phyloP scores from a whole-genome alignment of 1,139 yeast species.

The Lodderomyces margitis region DNA sequence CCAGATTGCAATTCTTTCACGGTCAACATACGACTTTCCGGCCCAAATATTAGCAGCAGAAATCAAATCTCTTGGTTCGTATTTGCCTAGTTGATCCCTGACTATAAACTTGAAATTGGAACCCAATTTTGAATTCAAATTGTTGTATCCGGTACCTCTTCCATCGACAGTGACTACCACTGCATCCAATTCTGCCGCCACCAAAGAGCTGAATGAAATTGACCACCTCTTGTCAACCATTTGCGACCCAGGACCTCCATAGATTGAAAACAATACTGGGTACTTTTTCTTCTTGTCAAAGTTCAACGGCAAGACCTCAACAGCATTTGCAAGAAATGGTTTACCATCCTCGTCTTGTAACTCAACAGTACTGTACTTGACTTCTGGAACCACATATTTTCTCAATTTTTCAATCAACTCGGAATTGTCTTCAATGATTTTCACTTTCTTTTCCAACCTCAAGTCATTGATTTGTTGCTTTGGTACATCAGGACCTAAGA shows the following conservation, averaged over 20 bases:
- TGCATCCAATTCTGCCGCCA: slow-evolving; percentile 67
- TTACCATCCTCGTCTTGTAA: slow-evolving; percentile 43
- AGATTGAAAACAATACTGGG: slow-evolving; percentile 70
- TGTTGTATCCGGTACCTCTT: slow-evolving; percentile 75
- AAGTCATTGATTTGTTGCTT: slow-evolving; percentile 63
- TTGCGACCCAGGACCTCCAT: slow-evolving; percentile 86
- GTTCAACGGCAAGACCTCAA: slow-evolving; percentile 63
- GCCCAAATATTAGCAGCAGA: slow-evolving; percentile 64
- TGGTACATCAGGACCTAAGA: slow-evolving; percentile 68
- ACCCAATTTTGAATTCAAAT: slow-evolving; percentile 32
- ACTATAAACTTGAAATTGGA: slow-evolving; percentile 59
- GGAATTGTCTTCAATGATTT: slow-evolving; percentile 49
- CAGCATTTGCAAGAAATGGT: slow-evolving; percentile 48
- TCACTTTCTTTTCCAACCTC: slow-evolving; percentile 29
- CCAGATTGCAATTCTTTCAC: slow-evolving; percentile 63
- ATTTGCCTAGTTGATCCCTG: slow-evolving; percentile 62
- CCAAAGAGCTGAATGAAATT: slow-evolving; percentile 59
- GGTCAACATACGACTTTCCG: slow-evolving; percentile 54
- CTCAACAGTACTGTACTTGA: slow-evolving; percentile 45
- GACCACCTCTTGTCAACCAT: slow-evolving; percentile 54
- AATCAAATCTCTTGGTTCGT: slow-evolving; percentile 70
- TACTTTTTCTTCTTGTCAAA: slow-evolving; percentile 56
- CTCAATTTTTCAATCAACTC: slow-evolving; percentile 36
- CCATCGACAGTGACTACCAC: slow-evolving; percentile 81
- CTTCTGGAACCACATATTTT: slow-evolving; percentile 49